Evolutionary conservation across 177 flowering plant genomes (phyloP), one percentile per base, ranked within the genome.

Genomic region (Vitis hybrid): DNA sequence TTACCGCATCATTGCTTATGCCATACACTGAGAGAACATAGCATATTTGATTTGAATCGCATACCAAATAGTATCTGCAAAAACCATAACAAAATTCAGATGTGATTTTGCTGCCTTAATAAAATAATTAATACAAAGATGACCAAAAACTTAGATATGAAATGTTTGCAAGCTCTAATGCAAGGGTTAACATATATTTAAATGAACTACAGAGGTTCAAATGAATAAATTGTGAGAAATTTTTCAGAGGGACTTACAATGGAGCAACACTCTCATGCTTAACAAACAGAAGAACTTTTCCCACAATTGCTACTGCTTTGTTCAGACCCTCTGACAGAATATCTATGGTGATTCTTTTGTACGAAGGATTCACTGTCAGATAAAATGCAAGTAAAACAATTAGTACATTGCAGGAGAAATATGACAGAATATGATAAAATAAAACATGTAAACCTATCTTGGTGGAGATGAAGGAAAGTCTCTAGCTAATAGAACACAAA

Each of bases 11-110:
- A 79, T 61, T 77, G 15, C 68, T 79, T 55, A 88, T 62, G 35
- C 97, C 94, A 73, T 88, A 93, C 27, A 87, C 86, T 11, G 97
- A 81, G 49, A 93, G 82, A 64, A 90, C 75, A 65, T 82, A 90
- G 74, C 86, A 90, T 56, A 58, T 77, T 70, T 83, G 86, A 71
- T 84, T 85, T 75, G 92, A 79, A 79, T 91, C 98, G 76, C 91
- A 90, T 40, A 85, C 71, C 71, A 93, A 59, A 81, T 87, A 91
- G 79, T 87, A 91, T 64, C 98, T 93, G 91, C 83, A 82, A 73
- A 70, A 75, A 2, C 46, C 35, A 72, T 21, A 62, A 59, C 1
- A 19, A 56, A 72, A 15, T 35, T 51, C 1, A 11, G 7, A 50
- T 35, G 59, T 32, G 52, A 66, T 30, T 54, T 52, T 9, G 32